Percentiles rank a stretch among this genome's conserved stretches.
phyloP scores from a whole-genome alignment of 768 basidiomycete genomes.

The Agrocybe praecox region DNA sequence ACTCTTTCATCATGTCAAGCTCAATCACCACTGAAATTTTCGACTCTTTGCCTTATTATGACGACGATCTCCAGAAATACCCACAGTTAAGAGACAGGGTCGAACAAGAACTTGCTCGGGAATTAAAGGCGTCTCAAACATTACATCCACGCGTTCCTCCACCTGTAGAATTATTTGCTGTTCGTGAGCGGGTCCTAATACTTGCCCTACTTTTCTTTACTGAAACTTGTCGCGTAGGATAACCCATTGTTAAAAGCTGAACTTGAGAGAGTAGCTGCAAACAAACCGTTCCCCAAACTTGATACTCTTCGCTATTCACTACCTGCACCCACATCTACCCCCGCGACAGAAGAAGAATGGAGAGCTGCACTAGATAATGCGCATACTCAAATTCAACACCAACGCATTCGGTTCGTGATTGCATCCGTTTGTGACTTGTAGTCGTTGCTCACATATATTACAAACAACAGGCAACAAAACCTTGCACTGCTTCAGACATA shows the following conservation, averaged over 20 bases:
- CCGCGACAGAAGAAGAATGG: constrained; percentile 80
- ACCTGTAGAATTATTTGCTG: constrained; percentile 65
- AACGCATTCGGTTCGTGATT: constrained; percentile 65
- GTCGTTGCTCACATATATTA: constrained; percentile 8
- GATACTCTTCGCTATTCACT: constrained; percentile 77
- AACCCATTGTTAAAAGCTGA: constrained; percentile 73
- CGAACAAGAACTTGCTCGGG: constrained; percentile 73
- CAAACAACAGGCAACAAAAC: constrained; percentile 70
- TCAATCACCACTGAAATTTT: constrained; percentile 44
- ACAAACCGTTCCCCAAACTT: constrained; percentile 63
- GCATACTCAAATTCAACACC: constrained; percentile 83
- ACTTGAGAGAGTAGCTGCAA: constrained; percentile 71
- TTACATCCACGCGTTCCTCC: constrained; percentile 78
- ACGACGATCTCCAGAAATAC: constrained; percentile 84
- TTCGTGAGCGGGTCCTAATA: constrained; percentile 44
- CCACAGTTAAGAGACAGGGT: constrained; percentile 76
- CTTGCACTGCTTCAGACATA: constrained; percentile 81
- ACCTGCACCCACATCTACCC: constrained; percentile 62
- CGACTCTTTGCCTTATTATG: constrained; percentile 93
- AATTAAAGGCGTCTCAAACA: constrained; percentile 57
- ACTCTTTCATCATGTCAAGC: constrained; percentile 15
- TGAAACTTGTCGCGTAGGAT: constrained; percentile 42
- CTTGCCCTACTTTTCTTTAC: not conserved
- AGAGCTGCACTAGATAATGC: constrained; percentile 73
- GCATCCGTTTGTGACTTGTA: not conserved